Evolutionary conservation across 2,329 filamentous ascomycete genomes (phyloP).

Genomic region (Aspergillus vadensis): DNA sequence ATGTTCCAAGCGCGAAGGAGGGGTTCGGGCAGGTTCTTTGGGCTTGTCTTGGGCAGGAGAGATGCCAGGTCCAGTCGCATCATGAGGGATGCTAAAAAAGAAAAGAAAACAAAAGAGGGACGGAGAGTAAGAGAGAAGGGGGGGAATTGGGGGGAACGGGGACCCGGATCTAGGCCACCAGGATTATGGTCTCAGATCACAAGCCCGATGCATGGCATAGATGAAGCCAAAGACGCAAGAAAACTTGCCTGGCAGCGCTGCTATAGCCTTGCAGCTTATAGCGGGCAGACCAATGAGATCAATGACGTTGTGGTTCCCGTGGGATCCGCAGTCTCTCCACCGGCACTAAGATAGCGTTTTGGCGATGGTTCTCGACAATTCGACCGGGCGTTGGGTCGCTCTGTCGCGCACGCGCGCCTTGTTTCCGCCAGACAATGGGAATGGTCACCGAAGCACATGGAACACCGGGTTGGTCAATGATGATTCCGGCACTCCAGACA

Average conservation of each 20-base stretch:
- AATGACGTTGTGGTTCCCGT: constrained; percentile 14
- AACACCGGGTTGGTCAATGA: constrained; percentile 3
- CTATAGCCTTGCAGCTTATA: background rate
- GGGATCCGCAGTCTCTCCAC: constrained; percentile 17
- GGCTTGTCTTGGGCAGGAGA: constrained; percentile 3
- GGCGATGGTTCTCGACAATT: constrained; percentile 15
- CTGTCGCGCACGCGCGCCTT: background rate
- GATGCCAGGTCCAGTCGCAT: no score
- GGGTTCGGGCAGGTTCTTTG: constrained; percentile 9
- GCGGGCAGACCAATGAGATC: constrained; percentile 4
- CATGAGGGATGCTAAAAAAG: no score
- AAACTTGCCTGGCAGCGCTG: constrained; percentile 7
- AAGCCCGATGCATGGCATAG: constrained; percentile 1
- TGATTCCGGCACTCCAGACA: background rate
- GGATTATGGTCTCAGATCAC: constrained; percentile 4
- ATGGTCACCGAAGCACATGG: constrained; percentile 3
- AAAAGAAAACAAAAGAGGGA: no score
- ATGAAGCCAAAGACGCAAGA: constrained; percentile 5
- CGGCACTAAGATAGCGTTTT: constrained; percentile 15
- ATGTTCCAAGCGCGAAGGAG: background rate
- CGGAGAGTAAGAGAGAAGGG: background rate
- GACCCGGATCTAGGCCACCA: background rate
- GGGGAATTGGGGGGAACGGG: background rate
- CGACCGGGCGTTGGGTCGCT: constrained; percentile 7
- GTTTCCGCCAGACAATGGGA: background rate